phyloP scores from a whole-genome alignment of 2,329 filamentous ascomycete genomes.

The Alternaria consortialis region DNA sequence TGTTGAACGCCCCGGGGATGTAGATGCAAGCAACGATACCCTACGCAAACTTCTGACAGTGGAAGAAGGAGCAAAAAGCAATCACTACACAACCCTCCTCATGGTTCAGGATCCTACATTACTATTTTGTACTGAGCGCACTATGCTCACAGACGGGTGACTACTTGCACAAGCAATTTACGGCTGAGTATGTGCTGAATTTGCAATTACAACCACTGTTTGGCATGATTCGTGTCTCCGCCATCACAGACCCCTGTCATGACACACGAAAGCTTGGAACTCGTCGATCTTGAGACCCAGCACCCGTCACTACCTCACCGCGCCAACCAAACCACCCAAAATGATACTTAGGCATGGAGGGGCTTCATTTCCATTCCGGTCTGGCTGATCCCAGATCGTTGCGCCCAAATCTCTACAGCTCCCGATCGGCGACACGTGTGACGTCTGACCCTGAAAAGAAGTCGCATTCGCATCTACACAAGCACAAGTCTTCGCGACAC shows the following conservation, averaged over 20 bases:
- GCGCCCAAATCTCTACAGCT: slow-evolving; percentile 37
- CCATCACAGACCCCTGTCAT: slow-evolving; percentile 14
- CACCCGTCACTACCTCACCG: slow-evolving; percentile 6
- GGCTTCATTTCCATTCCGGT: slow-evolving; percentile 30
- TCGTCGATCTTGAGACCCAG: slow-evolving; percentile 12
- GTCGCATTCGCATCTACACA: slow-evolving; percentile 34
- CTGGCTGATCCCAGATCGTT: slow-evolving; percentile 23
- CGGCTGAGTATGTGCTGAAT: background rate
- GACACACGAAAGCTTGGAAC: slow-evolving; percentile 15
- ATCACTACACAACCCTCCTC: background rate
- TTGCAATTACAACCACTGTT: background rate
- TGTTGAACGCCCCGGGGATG: background rate
- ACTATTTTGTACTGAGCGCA: background rate
- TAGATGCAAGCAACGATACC: slow-evolving; percentile 15
- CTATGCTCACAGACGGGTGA: background rate
- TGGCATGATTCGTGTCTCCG: background rate
- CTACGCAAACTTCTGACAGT: slow-evolving; percentile 1
- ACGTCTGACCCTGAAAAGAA: slow-evolving; percentile 41
- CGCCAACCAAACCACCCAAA: slow-evolving; percentile 16
- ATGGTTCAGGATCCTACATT: background rate
- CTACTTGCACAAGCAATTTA: background rate
- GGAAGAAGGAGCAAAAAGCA: slow-evolving; percentile 9
- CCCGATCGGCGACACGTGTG: slow-evolving; percentile 33
- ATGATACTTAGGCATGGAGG: slow-evolving; percentile 35
- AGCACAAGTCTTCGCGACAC: slow-evolving; percentile 41